Evolutionary conservation across 768 basidiomycete species (phyloP).

Genomic region (Leucocoprinus leucothites): DNA sequence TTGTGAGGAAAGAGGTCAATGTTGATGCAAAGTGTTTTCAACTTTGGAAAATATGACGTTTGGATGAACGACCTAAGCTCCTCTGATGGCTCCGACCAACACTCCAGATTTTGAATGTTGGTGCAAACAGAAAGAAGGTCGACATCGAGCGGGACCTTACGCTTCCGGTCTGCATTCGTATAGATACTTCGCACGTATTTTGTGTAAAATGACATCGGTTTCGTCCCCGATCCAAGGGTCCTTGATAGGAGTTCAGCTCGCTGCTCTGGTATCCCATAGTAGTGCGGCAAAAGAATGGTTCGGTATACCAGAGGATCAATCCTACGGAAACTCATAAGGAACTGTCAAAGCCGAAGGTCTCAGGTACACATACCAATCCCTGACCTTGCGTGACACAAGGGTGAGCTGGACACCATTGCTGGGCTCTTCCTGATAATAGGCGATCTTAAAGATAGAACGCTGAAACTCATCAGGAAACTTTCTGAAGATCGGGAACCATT

Average conservation of each 20-base stretch:
- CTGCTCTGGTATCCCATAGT: background rate
- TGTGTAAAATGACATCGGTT: background rate
- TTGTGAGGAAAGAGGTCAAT: background rate
- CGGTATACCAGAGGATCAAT: slow-evolving; percentile 4
- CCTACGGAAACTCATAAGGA: background rate
- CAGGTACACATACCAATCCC: background rate
- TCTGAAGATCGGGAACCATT: background rate
- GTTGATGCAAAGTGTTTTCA: background rate
- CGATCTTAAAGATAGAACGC: slow-evolving; percentile 1
- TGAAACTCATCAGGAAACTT: background rate
- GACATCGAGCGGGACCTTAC: too few relatives aligned
- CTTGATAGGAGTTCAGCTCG: background rate
- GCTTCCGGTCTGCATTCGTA: too few relatives aligned
- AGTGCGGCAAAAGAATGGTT: background rate
- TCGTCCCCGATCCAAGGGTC: background rate
- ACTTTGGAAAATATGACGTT: background rate
- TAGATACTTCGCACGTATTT: background rate
- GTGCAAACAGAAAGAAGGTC: too few relatives aligned
- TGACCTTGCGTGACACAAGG: slow-evolving; percentile 3
- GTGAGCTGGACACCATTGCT: background rate
- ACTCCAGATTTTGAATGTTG: too few relatives aligned
- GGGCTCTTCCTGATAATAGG: background rate
- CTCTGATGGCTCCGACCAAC: too few relatives aligned
- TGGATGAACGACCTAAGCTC: too few relatives aligned
- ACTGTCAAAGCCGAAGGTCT: background rate